phyloP scores from a whole-genome alignment of 192 early-diverging fungal genomes.

The Coemansia sp. region DNA sequence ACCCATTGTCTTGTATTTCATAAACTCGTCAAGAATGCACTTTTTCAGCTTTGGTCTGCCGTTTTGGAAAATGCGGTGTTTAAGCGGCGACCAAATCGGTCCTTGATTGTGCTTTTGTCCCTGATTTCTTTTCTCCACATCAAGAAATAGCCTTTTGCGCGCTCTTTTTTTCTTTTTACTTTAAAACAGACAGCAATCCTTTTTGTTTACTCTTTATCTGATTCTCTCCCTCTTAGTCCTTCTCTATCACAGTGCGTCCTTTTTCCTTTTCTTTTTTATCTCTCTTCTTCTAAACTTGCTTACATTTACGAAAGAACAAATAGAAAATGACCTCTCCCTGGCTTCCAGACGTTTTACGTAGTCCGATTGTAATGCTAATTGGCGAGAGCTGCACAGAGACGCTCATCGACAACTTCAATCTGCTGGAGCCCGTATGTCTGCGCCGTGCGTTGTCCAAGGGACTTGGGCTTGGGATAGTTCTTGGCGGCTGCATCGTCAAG shows the following conservation, averaged over 20 bases:
- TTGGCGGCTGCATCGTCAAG: constrained; percentile 91
- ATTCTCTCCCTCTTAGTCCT: too few species aligned
- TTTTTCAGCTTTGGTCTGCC: too few species aligned
- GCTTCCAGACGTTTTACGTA: constrained; percentile 65
- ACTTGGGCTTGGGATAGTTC: constrained; percentile 92
- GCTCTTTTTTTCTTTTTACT: too few species aligned
- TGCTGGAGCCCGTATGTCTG: constrained; percentile 71
- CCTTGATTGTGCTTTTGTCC: too few species aligned
- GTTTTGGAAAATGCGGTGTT: too few species aligned
- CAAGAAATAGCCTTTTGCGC: too few species aligned
- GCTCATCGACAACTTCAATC: constrained; percentile 72
- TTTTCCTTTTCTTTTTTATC: background rate
- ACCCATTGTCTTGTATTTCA: background rate
- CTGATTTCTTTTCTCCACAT: too few species aligned
- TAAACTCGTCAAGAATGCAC: too few species aligned
- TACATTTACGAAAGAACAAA: background rate
- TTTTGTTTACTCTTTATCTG: too few species aligned
- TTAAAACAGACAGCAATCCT: too few species aligned
- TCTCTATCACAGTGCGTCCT: background rate
- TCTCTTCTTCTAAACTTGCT: background rate
- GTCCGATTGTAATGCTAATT: constrained; percentile 70
- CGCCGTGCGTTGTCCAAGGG: constrained; percentile 86
- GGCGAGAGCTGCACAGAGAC: constrained; percentile 78
- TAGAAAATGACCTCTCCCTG: constrained; percentile 37
- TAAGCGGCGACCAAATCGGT: too few species aligned